Conservation (phyloP, 768 basidiomycete species). For the Trametes meyenii region DNA sequence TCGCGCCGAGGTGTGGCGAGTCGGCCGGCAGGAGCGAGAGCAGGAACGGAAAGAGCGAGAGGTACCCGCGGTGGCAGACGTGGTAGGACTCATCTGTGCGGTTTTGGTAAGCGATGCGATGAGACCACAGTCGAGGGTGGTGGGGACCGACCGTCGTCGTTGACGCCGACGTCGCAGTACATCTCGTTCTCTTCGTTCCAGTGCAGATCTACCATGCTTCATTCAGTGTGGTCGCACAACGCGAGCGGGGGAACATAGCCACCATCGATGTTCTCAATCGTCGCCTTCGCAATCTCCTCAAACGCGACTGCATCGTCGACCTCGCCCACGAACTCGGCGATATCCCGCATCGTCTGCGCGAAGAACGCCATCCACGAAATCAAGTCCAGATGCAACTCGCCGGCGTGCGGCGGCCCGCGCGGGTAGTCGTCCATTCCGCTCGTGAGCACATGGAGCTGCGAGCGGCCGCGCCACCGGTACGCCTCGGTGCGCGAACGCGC, state of each 20-base stretch:
- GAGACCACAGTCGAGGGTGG: background rate
- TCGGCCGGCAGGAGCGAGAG: constrained; percentile 75
- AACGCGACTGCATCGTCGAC: constrained; percentile 82
- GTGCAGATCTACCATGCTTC: constrained; percentile 68
- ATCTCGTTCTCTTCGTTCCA: constrained; percentile 89
- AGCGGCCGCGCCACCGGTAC: constrained; percentile 93
- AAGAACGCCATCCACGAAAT: constrained; percentile 98
- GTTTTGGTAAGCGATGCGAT: background rate
- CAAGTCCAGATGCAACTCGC: constrained; percentile 91
- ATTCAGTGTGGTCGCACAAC: background rate
- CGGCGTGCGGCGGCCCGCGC: constrained; percentile 83
- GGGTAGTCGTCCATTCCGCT: constrained; percentile 98
- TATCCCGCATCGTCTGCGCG: constrained; percentile 88
- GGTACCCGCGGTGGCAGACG: constrained; percentile 90
- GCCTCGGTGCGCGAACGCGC: constrained; percentile 88
- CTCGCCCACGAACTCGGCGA: constrained; percentile 86
- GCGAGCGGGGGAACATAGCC: constrained; percentile 13
- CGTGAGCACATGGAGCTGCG: constrained; percentile 84
- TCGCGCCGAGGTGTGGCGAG: constrained; percentile 80
- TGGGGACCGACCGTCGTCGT: constrained; percentile 69
- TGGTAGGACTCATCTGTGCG: constrained; percentile 84
- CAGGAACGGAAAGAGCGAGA: constrained; percentile 93
- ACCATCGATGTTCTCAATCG: constrained; percentile 88
- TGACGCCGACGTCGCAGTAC: constrained; percentile 90
- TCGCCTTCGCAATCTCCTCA: constrained; percentile 74